Evolutionary conservation across 1,139 yeast species (phyloP).

Genomic region (Sugiyamaella japonica): DNA sequence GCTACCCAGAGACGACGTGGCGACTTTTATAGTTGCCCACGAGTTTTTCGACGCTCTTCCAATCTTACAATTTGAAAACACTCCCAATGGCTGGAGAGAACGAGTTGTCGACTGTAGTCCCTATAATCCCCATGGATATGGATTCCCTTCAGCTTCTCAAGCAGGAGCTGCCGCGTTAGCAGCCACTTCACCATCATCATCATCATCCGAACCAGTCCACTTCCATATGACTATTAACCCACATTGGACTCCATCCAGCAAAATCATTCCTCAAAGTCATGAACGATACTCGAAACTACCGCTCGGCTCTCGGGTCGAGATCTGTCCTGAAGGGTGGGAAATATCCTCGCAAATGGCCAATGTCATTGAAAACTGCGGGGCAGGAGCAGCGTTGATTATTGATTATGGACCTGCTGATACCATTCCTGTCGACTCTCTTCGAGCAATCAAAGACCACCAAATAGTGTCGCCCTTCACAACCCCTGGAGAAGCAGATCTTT

Average conservation of each 20-base stretch:
- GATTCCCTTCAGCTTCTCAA: conserved; percentile 24
- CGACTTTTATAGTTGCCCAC: conserved; percentile 75
- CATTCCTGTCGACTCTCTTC: conserved; percentile 65
- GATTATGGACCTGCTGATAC: conserved; percentile 71
- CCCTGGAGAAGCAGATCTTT: conserved; percentile 81
- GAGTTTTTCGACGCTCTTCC: conserved; percentile 90
- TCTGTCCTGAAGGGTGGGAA: conserved; percentile 72
- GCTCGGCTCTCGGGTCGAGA: conserved; percentile 61
- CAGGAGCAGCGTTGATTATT: conserved; percentile 69
- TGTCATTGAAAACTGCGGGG: conserved; percentile 39
- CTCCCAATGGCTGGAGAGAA: conserved; percentile 68
- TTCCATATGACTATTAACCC: conserved; percentile 64
- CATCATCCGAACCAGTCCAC: conserved; percentile 32
- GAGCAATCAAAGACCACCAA: conserved; percentile 74
- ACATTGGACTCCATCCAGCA: conserved; percentile 62
- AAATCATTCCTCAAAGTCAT: conserved; percentile 53
- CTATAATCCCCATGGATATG: conserved; percentile 34
- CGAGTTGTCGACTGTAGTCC: conserved; percentile 54
- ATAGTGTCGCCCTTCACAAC: conserved; percentile 72
- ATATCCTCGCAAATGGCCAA: conserved; percentile 39
- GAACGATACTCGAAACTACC: conserved; percentile 57
- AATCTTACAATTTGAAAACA: conserved; percentile 64
- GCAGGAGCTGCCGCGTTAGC: conserved; percentile 23
- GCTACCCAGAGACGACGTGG: conserved; percentile 44
- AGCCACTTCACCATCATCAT: conserved; percentile 11